Base-by-base conservation (phyloP, 2,329 filamentous ascomycete species). In the Fusarium penzigii region DNA sequence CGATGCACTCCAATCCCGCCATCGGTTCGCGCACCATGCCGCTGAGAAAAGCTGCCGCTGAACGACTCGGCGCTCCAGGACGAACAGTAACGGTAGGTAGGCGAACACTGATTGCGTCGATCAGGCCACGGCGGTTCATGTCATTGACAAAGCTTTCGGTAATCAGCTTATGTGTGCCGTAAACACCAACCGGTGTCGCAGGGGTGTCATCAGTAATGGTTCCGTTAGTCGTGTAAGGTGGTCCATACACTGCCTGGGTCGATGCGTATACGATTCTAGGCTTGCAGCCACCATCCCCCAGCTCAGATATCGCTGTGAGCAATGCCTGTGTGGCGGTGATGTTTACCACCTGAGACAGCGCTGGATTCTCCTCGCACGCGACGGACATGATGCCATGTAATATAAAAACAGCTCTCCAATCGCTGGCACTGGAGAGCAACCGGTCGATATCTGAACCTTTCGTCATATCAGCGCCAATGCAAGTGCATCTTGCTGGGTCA, bases 351-450 rank as follows among this genome's bases (percentile, higher is more conserved):
- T n/a, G n/a, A n/a, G n/a, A n/a, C n/a, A n/a, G n/a, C n/a, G n/a
- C n/a, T n/a, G n/a, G n/a, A n/a, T n/a, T n/a, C n/a, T 78, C 78
- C 69, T 86, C 83, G 81, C 77, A 34, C 81, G 82, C 14, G 77
- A 78, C 0, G n/a, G 81, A 85, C 83, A 86, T 85, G 68, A 85
- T 82, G 51, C 83, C 83, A 63, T 86, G 82, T 55, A 86, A 79
- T 45, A 84, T 75, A 62, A 81, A 85, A 46, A 80, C 75, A 14
- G 76, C 74, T n/a, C n/a, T n/a, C n/a, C n/a, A n/a, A n/a, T n/a
- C n/a, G n/a, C n/a, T n/a, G n/a, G n/a, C n/a, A n/a, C n/a, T n/a
- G n/a, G n/a, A n/a, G n/a, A n/a, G n/a, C n/a, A n/a, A n/a, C n/a
- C n/a, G n/a, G n/a, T n/a, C n/a, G n/a, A n/a, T n/a, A n/a, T n/a